A percentile compares a stretch with the other conserved stretches of the same genome.
Evolutionary conservation across 441 rosid species (phyloP).

Genomic region (Populus hybrid): DNA sequence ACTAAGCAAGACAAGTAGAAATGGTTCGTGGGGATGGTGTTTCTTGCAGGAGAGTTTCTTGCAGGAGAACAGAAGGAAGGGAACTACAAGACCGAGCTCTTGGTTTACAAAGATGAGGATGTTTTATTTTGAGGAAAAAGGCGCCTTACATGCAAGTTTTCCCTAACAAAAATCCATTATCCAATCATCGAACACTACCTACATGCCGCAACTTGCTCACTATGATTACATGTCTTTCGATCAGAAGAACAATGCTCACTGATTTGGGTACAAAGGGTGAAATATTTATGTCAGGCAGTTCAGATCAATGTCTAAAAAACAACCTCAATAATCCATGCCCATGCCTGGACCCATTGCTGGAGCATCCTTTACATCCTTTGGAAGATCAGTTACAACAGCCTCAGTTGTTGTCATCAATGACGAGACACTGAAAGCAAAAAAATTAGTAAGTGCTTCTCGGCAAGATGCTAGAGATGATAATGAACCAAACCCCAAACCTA

Average conservation of each 20-base stretch:
- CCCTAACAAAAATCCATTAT: background rate
- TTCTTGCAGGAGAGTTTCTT: too few species aligned
- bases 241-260: background rate
- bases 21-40: background rate
- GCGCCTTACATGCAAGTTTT: background rate
- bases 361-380: conserved; percentile 67
- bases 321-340: conserved; percentile 64
- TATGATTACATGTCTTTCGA: conserved; percentile 24
- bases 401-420: conserved; percentile 90
- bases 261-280: background rate
- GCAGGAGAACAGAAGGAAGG: background rate
- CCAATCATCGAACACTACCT: conserved; percentile 21
- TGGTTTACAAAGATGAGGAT: background rate
- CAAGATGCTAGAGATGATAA: background rate
- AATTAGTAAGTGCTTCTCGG: background rate
- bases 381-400: conserved; percentile 72
- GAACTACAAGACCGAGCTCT: background rate
- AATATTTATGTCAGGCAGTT: background rate
- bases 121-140: background rate
- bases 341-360: conserved; percentile 56
- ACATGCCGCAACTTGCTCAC: conserved; percentile 19
- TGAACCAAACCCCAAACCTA: background rate
- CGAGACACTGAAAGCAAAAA: conserved; percentile 51
- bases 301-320: background rate
- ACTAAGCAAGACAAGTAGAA: too few species aligned